Evolutionary conservation across 225 moss, liverwort and hornwort genomes (phyloP).

Genomic region (Pseudoscleropodium purum): DNA sequence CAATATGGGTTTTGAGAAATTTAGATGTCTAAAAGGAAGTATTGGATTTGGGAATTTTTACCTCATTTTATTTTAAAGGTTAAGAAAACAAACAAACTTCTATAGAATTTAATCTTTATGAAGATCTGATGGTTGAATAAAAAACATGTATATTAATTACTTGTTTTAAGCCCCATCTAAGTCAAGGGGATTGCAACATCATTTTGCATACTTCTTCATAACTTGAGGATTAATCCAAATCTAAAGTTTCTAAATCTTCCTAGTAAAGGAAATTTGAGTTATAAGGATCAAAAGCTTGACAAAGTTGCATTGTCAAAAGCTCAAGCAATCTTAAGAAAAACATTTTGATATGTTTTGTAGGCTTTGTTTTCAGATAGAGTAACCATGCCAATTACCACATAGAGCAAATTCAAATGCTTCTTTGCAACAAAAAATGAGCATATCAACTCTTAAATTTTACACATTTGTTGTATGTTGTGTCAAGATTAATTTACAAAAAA

Average conservation of each 20-base stretch:
- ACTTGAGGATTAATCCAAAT: not conserved
- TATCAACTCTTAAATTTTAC: too few relatives aligned
- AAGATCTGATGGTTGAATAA: not conserved
- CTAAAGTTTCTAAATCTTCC: not conserved
- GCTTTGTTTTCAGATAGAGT: too few relatives aligned
- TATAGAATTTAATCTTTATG: not conserved
- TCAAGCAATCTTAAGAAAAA: not conserved
- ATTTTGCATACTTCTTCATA: not conserved
- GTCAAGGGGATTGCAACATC: not conserved
- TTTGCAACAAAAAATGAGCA: too few relatives aligned
- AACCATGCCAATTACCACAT: too few relatives aligned
- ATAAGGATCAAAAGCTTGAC: not conserved
- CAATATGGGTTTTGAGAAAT: too few relatives aligned
- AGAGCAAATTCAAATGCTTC: too few relatives aligned
- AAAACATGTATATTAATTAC: not conserved
- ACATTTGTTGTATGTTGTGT: too few relatives aligned
- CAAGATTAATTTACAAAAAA: too few relatives aligned
- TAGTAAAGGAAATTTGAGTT: not conserved
- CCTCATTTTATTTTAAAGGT: not conserved
- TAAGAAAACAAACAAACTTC: not conserved
- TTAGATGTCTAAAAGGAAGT: not conserved
- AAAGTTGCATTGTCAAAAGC: not conserved
- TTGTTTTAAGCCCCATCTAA: not conserved
- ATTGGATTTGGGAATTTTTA: not conserved
- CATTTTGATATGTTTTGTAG: not conserved